Evolutionary conservation across 768 basidiomycete species (phyloP).

Genomic region (Suillus discolor): DNA sequence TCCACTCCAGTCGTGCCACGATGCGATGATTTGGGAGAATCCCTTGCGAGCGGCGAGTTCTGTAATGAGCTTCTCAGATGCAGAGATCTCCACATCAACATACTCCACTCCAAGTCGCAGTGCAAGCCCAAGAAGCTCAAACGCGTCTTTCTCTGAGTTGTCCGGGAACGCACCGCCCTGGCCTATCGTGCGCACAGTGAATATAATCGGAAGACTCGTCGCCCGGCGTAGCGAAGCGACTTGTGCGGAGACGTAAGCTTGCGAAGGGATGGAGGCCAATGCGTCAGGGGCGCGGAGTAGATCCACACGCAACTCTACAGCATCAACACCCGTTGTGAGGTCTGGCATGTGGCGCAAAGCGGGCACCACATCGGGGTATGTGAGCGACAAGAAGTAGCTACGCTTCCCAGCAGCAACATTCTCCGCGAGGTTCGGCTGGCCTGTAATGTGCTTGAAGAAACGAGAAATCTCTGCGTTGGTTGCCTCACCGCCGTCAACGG

Average conservation of each 20-base stretch:
- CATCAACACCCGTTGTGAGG: slow-evolving; percentile 83
- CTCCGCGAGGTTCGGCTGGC: slow-evolving; percentile 63
- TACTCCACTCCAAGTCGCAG: slow-evolving; percentile 88
- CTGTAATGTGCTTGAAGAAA: slow-evolving; percentile 90
- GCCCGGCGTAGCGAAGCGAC: slow-evolving; percentile 75
- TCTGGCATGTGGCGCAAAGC: slow-evolving; percentile 71
- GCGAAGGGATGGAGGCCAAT: slow-evolving; percentile 62
- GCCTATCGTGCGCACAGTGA: slow-evolving; percentile 82
- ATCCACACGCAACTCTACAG: slow-evolving; percentile 93
- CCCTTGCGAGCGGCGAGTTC: slow-evolving; percentile 67
- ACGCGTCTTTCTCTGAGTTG: slow-evolving; percentile 65
- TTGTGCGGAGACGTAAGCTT: slow-evolving; percentile 77
- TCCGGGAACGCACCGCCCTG: slow-evolving; percentile 96
- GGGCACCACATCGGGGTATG: slow-evolving; percentile 83
- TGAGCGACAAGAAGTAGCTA: slow-evolving; percentile 93
- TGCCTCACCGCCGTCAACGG: slow-evolving; percentile 23
- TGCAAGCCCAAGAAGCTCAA: slow-evolving; percentile 76
- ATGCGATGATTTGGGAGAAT: slow-evolving; percentile 79
- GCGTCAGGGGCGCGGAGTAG: slow-evolving; percentile 63
- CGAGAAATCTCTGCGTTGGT: slow-evolving; percentile 61
- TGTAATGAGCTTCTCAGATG: slow-evolving; percentile 62
- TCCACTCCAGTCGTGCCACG: slow-evolving; percentile 95
- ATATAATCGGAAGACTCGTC: slow-evolving; percentile 86
- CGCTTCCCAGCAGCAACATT: slow-evolving; percentile 56
- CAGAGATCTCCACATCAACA: slow-evolving; percentile 86